Evolutionary conservation across 371 early-diverging fungal species (phyloP).

Genomic region (Mucor lusitanicus): DNA sequence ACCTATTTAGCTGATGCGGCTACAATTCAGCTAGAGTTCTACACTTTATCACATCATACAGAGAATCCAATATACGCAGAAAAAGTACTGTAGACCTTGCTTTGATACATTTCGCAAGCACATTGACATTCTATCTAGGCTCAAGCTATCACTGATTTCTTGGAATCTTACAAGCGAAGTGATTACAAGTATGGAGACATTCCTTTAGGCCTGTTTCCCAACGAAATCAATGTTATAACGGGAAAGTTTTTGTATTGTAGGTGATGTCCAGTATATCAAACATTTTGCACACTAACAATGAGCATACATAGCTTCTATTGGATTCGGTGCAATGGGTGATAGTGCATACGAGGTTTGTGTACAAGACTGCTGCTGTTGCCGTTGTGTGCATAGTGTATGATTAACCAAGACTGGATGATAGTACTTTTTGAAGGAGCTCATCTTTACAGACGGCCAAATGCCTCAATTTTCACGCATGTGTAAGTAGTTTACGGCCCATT

Average conservation of each 20-base stretch:
- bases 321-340: not conserved
- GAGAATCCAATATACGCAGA: slow-evolving; percentile 59
- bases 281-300: not conserved
- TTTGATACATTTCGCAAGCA: not conserved
- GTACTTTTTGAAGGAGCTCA: not conserved
- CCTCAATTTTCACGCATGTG: not conserved
- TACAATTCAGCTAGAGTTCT: slow-evolving; percentile 85
- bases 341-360: not conserved
- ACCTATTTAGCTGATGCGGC: slow-evolving; percentile 78
- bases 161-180: not conserved
- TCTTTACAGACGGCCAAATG: not conserved
- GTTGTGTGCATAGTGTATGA: not conserved
- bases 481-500: not conserved
- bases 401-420: not conserved
- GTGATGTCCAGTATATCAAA: not conserved
- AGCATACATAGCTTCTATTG: not conserved
- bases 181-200: not conserved
- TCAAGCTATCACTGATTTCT: not conserved
- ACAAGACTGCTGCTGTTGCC: not conserved
- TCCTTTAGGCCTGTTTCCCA: not conserved
- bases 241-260: not conserved
- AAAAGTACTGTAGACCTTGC: slow-evolving; percentile 33
- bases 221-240: not conserved
- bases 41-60: slow-evolving; percentile 71
- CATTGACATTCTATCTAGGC: not conserved